These are phyloP conservation scores for Baeospora myosura DNA, from an alignment of 1,284 basidiomycete species.

Conservation along the genomic window DNA sequence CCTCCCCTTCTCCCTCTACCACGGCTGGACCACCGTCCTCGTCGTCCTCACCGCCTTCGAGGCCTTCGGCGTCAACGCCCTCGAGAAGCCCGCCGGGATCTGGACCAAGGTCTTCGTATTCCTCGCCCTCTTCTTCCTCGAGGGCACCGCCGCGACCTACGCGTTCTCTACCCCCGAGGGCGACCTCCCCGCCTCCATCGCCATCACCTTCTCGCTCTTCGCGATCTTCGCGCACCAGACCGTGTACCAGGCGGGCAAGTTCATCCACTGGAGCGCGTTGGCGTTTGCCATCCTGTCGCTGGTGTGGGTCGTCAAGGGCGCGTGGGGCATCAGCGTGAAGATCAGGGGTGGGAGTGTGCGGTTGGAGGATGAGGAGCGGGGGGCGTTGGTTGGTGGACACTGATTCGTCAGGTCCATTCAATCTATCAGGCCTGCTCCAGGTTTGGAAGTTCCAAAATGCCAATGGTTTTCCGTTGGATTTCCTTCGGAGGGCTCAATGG, in stretches of 20 bases:
- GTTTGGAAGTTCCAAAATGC: too few relatives aligned
- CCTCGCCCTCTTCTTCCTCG: constrained; percentile 87
- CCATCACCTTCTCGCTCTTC: constrained; percentile 78
- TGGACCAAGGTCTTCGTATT: constrained; percentile 95
- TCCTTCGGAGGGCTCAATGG: too few relatives aligned
- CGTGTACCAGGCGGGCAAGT: too few relatives aligned
- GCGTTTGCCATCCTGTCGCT: constrained; percentile 82
- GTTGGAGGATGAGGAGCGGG: constrained; percentile 80
- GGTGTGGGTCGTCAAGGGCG: constrained; percentile 76
- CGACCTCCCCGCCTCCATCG: constrained; percentile 83
- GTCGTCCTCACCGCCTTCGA: constrained; percentile 86
- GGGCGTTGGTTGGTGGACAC: constrained; percentile 53
- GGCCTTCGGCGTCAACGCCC: constrained; percentile 80
- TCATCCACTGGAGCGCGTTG: constrained; percentile 84
- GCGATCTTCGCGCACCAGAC: constrained; percentile 75
- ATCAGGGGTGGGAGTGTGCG: constrained; percentile 39
- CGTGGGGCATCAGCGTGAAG: constrained; percentile 41
- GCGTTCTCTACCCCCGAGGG: constrained; percentile 86
- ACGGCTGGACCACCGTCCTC: constrained; percentile 91
- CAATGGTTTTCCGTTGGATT: too few relatives aligned
- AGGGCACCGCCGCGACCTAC: constrained; percentile 86
- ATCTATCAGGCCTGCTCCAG: too few relatives aligned
- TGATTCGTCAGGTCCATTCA: too few relatives aligned
- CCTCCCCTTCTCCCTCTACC: constrained; percentile 88
- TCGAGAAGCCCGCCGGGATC: constrained; percentile 61